phyloP scores from a whole-genome alignment of 768 basidiomycete species.

The Psilocybe cyanescens region DNA sequence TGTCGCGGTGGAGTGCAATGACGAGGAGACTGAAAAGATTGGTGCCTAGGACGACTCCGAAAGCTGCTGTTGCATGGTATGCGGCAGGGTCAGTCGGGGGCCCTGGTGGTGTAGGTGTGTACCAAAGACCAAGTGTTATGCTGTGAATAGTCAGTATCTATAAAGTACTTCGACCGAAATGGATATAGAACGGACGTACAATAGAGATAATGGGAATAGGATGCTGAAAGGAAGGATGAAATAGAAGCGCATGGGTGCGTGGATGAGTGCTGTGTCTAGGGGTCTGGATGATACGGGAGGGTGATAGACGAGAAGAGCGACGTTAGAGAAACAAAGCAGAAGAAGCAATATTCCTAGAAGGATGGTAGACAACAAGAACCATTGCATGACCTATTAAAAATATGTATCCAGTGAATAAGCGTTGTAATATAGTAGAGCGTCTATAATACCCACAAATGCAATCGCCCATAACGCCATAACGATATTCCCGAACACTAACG shows the following conservation, averaged over 20 bases:
- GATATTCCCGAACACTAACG: slow-evolving; percentile 11
- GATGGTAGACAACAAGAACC: slow-evolving; percentile 78
- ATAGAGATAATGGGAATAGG: slow-evolving; percentile 62
- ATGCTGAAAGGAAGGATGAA: slow-evolving; percentile 55
- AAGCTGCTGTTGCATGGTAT: slow-evolving; percentile 73
- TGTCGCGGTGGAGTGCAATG: slow-evolving; percentile 59
- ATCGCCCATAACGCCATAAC: slow-evolving; percentile 17
- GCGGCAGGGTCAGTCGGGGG: slow-evolving; percentile 57
- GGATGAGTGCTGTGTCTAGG: slow-evolving; percentile 81
- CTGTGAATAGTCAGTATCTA: slow-evolving; percentile 33
- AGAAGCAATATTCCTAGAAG: slow-evolving; percentile 72
- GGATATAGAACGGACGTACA: slow-evolving; percentile 42
- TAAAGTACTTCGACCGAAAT: neutral
- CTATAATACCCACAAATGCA: slow-evolving; percentile 46
- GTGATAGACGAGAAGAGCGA: slow-evolving; percentile 78
- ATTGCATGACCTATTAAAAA: slow-evolving; percentile 70
- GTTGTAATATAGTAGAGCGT: no score
- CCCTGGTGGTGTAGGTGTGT: slow-evolving; percentile 46
- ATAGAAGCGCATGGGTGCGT: slow-evolving; percentile 84
- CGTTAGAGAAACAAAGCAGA: slow-evolving; percentile 77
- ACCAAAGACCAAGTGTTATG: slow-evolving; percentile 70
- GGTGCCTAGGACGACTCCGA: slow-evolving; percentile 66
- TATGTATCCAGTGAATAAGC: no score
- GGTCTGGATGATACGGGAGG: slow-evolving; percentile 61
- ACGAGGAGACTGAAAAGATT: slow-evolving; percentile 64